phyloP scores from a whole-genome alignment of 164 flowering plant genomes.

The Vitis rotundifolia region DNA sequence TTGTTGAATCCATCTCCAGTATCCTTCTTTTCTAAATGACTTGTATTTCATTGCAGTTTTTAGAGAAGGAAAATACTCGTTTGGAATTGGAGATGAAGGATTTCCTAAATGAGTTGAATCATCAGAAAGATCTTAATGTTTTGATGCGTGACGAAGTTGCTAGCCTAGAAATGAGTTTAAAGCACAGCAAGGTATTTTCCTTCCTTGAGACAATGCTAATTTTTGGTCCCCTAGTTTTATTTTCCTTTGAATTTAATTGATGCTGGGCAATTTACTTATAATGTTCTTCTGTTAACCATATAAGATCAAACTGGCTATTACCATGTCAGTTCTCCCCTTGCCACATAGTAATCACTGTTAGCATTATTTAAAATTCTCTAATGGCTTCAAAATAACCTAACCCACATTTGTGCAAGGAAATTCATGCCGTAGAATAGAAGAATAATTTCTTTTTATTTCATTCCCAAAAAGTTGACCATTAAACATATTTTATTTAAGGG shows the following conservation, averaged over 20 bases:
- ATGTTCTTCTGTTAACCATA: not conserved
- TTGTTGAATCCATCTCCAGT: too few relatives aligned
- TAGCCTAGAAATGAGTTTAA: conserved; percentile 48
- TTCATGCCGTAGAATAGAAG: too few relatives aligned
- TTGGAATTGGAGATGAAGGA: conserved; percentile 42
- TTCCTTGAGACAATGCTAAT: not conserved
- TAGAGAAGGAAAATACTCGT: conserved; percentile 55
- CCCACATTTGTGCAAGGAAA: too few relatives aligned
- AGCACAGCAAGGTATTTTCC: conserved; percentile 23
- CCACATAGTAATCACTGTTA: too few relatives aligned
- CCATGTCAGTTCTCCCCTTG: too few relatives aligned
- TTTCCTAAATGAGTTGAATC: conserved; percentile 41
- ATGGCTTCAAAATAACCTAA: too few relatives aligned
- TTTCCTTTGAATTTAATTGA: not conserved
- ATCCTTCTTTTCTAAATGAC: not conserved
- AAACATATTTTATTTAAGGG: too few relatives aligned
- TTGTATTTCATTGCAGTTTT: conserved; percentile 41
- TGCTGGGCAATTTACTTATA: not conserved
- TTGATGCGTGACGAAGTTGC: conserved; percentile 45
- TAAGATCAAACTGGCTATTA: too few relatives aligned
- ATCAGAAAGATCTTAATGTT: conserved; percentile 49
- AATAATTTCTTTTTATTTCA: too few relatives aligned
- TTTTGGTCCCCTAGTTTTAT: too few relatives aligned
- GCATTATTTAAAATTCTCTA: too few relatives aligned
- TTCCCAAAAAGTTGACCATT: too few relatives aligned